Base-by-base conservation (phyloP, 345 rosid genomes). In the Aegle marmelos region DNA sequence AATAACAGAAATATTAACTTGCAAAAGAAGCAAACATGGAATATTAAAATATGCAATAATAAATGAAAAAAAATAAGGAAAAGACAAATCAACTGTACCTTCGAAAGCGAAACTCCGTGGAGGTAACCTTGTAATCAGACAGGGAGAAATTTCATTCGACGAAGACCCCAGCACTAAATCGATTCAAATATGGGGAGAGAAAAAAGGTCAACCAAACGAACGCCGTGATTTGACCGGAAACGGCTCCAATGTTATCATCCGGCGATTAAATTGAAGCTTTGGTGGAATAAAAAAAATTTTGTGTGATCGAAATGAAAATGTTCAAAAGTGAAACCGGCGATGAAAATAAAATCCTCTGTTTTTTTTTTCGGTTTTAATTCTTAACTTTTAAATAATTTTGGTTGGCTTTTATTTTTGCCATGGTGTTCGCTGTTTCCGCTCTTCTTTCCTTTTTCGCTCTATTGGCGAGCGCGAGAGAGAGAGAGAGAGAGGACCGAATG, bases 101-200 rank as follows among this genome's bases (percentile, higher is more conserved):
- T 77, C 90, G 85, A 82, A 79, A 76, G 83, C 89, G 89, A 82
- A 86, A 80, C 87, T 88, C 90, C 89, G 91, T 86, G 68, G 88
- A 80, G 84, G 64, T 19, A 86, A 21, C 77, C 54, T 27, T n/a
- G 33, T n/a, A 69, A 39, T 56, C 37, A 78, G 41, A 4, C 7
- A 62, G 13, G 41, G 54, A 19, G 28, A 17, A 21, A 31, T 75
- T 28, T 30, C 78, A 62, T 75, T 31, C 31, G 33, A 50, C 4
- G 24, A 37, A 45, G 70, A 81, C 73, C 76, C 79, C 58, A 80
- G 79, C 83, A 82, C 80, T 34, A 81, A 30, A 57, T 37, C 61
- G 36, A 48, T 69, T 30, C 7, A 17, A 8, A 41, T 45, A 45
- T 0, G 17, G 1, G 13, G 11, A 8, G 0, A 53, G 34, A 22